Conservation (phyloP, 352 stramenopile genomes). For the Globisporangium yorkense region DNA sequence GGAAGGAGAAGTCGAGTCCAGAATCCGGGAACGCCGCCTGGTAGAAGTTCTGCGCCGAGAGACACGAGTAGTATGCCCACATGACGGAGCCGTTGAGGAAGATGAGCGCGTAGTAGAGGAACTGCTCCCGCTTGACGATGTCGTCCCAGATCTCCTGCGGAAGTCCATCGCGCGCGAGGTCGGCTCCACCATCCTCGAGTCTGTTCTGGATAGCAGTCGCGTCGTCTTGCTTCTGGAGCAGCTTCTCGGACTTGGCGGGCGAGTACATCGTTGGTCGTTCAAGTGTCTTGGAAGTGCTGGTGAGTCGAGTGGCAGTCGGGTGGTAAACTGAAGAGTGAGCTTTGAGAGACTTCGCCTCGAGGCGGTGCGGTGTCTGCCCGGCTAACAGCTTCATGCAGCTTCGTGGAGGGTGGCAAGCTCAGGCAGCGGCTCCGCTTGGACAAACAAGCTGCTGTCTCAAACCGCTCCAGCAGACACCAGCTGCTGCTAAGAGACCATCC, state of each 20-base stretch:
- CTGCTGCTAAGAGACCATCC: too few species aligned
- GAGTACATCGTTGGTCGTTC: not conserved
- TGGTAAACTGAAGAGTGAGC: too few species aligned
- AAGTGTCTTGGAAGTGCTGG: too few species aligned
- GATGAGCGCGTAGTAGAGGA: conserved; percentile 61
- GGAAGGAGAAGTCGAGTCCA: conserved; percentile 53
- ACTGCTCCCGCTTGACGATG: conserved; percentile 37
- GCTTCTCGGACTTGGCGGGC: not conserved
- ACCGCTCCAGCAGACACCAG: too few species aligned
- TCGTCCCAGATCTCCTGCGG: conserved; percentile 57
- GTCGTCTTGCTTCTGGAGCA: too few species aligned
- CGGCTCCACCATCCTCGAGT: conserved; percentile 6
- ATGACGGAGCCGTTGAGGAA: conserved; percentile 67
- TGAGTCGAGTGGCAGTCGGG: too few species aligned
- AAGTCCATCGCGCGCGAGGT: conserved; percentile 28
- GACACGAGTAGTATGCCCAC: conserved; percentile 72
- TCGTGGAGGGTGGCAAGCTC: too few species aligned
- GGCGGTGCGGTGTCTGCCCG: too few species aligned
- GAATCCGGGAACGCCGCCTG: conserved; percentile 36
- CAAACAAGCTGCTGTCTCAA: too few species aligned
- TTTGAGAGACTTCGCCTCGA: too few species aligned
- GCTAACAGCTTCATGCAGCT: too few species aligned
- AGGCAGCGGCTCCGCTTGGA: too few species aligned
- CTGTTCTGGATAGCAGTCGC: not conserved
- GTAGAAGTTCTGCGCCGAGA: conserved; percentile 69